Conservation (phyloP, 352 stramenopile species). For the Halophytophthora polymorphica region DNA sequence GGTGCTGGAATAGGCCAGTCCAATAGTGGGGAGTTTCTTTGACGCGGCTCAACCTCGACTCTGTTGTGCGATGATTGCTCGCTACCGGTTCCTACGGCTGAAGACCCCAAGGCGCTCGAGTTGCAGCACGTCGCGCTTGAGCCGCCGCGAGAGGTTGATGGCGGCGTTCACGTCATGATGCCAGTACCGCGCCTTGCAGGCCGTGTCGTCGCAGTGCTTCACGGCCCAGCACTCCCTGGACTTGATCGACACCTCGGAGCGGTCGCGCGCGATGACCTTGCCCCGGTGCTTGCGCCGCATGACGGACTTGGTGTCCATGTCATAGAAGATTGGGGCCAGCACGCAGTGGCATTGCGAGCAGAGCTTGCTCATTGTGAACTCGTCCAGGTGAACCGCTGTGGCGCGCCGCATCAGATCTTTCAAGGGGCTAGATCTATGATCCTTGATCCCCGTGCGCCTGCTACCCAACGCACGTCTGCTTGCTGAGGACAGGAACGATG, state of each 20-base stretch:
- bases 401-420: conserved; percentile 5
- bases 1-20: too few relatives aligned
- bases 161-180: conserved; percentile 1
- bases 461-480: conserved; percentile 2
- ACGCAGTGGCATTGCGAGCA: conserved; percentile 7
- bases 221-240: not conserved
- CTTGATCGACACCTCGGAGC: not conserved
- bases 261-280: not conserved
- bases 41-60: too few relatives aligned
- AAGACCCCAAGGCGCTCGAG: not conserved
- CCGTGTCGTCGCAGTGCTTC: not conserved
- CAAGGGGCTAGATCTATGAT: conserved; percentile 4
- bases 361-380: conserved; percentile 16
- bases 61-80: too few relatives aligned
- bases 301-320: not conserved
- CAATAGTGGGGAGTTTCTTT: too few relatives aligned
- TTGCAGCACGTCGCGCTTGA: not conserved
- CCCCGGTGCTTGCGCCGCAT: conserved; percentile 3
- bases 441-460: conserved; percentile 3
- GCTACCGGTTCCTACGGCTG: too few relatives aligned
- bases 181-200: conserved; percentile 1
- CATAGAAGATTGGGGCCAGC: conserved; percentile 1
- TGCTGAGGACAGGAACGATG: conserved; percentile 2
- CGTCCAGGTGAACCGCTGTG: conserved; percentile 7
- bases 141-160: conserved; percentile 1